phyloP scores from a whole-genome alignment of 129 eudicot species.

The Tanacetum coccineum region DNA sequence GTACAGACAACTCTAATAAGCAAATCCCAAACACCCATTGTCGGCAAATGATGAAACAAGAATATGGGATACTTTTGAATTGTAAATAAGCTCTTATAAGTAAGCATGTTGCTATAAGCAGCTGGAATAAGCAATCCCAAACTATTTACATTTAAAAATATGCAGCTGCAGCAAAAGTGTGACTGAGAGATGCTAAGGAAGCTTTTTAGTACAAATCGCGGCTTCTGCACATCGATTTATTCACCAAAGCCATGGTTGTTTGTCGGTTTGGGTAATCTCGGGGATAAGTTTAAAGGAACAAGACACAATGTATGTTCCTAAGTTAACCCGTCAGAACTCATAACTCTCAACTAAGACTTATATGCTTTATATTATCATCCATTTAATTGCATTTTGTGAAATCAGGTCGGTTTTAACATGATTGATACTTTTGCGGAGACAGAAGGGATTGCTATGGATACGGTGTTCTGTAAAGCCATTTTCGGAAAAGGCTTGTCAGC shows the following conservation, averaged over 20 bases:
- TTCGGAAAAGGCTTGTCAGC: slow-evolving; percentile 71
- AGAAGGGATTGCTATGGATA: slow-evolving; percentile 57
- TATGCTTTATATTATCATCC: too few species aligned
- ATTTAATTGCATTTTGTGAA: not conserved
- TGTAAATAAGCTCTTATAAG: too few species aligned
- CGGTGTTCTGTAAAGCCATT: slow-evolving; percentile 71
- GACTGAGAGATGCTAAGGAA: slow-evolving; percentile 36
- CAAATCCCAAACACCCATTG: too few species aligned
- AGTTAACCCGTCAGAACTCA: too few species aligned
- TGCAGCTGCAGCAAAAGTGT: too few species aligned
- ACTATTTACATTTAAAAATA: too few species aligned
- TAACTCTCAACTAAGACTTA: too few species aligned
- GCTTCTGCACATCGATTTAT: slow-evolving; percentile 40
- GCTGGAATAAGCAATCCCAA: too few species aligned
- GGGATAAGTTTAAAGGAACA: slow-evolving; percentile 73
- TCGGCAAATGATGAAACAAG: too few species aligned
- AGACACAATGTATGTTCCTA: slow-evolving; percentile 63
- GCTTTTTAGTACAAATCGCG: slow-evolving; percentile 25
- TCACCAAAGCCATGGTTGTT: slow-evolving; percentile 78
- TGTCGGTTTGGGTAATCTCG: slow-evolving; percentile 88
- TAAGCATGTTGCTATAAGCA: too few species aligned
- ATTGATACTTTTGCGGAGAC: slow-evolving; percentile 75
- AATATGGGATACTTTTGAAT: too few species aligned
- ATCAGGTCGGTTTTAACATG: slow-evolving; percentile 77
- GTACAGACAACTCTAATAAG: too few species aligned